Percentiles rank a stretch among this genome's conserved stretches.
Conservation (phyloP, 2,329 filamentous ascomycete species). For the Aspergillus neoniger region DNA sequence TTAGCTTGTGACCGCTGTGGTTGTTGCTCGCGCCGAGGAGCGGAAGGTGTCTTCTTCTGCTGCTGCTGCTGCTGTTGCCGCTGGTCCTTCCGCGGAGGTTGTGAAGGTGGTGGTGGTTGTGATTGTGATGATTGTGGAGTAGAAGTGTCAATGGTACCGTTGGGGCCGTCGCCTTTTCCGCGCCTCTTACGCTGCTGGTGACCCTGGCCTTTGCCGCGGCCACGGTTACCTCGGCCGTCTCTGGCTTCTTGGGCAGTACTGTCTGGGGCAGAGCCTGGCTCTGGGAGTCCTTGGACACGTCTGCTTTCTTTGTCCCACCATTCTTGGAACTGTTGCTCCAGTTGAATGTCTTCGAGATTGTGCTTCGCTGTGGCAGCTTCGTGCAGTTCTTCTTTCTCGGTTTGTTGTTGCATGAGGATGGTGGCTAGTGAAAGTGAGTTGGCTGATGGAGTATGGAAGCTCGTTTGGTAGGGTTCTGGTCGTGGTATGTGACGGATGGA, state of each 20-base stretch:
- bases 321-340: slow-evolving; percentile 94
- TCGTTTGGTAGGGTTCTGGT: slow-evolving; percentile 29
- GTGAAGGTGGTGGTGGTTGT: slow-evolving; percentile 11
- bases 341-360: slow-evolving; percentile 89
- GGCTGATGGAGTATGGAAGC: slow-evolving; percentile 55
- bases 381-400: slow-evolving; percentile 77
- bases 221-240: slow-evolving; percentile 17
- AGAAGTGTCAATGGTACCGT: slow-evolving; percentile 5
- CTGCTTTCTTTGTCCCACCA: slow-evolving; percentile 46
- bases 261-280: slow-evolving; percentile 22
- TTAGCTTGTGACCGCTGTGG: slow-evolving; percentile 9
- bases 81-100: slow-evolving; percentile 11
- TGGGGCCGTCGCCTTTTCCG: slow-evolving; percentile 11
- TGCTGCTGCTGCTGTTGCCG: background rate
- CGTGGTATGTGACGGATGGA: slow-evolving; percentile 54
- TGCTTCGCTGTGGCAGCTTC: slow-evolving; percentile 81
- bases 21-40: slow-evolving; percentile 18
- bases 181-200: slow-evolving; percentile 19
- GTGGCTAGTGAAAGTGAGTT: slow-evolving; percentile 77
- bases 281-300: slow-evolving; percentile 37
- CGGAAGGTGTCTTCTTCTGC: background rate
- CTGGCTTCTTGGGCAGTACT: slow-evolving; percentile 11
- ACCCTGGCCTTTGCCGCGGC: slow-evolving; percentile 16
- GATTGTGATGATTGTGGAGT: background rate
- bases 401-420: slow-evolving; percentile 83